These are phyloP conservation scores for Corymbia citriodora DNA, from an alignment of 441 rosid genomes.

Conservation along the genomic window DNA sequence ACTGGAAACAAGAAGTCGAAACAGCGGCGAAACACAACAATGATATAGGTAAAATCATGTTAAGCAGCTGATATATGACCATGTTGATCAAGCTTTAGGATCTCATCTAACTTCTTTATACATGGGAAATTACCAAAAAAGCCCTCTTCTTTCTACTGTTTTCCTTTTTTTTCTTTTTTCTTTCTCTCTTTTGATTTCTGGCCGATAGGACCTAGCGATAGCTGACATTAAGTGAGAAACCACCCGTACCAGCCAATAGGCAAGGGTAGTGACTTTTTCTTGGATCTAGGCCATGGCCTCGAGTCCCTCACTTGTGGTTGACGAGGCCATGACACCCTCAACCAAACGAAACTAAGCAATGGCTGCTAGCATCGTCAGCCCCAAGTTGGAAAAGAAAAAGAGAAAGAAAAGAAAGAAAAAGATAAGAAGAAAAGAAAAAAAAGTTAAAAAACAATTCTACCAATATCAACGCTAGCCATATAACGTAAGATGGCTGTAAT, in stretches of 20 bases:
- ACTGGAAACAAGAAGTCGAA: not conserved
- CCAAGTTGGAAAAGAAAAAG: not conserved
- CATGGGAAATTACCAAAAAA: not conserved
- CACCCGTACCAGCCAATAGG: not conserved
- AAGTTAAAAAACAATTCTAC: too few species aligned
- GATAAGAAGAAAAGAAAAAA: not conserved
- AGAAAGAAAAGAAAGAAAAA: not conserved
- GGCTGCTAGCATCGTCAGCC: not conserved
- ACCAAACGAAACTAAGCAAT: not conserved
- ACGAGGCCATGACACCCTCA: not conserved
- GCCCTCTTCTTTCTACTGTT: accelerated
- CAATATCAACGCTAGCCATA: accelerated
- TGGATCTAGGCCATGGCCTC: not conserved
- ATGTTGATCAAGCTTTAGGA: not conserved
- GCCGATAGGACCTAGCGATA: accelerated
- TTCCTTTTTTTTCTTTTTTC: too few species aligned
- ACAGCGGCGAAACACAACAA: not conserved
- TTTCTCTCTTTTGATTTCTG: accelerated
- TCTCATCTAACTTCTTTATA: not conserved
- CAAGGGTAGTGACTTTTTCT: accelerated
- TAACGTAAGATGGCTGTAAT: accelerated
- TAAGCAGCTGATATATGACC: not conserved
- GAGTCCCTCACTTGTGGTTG: not conserved
- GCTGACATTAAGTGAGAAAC: accelerated
- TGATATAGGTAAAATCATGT: not conserved